Evolutionary conservation across 1,284 basidiomycete genomes (phyloP).

Genomic region (Singerocomus rubriflavus): DNA sequence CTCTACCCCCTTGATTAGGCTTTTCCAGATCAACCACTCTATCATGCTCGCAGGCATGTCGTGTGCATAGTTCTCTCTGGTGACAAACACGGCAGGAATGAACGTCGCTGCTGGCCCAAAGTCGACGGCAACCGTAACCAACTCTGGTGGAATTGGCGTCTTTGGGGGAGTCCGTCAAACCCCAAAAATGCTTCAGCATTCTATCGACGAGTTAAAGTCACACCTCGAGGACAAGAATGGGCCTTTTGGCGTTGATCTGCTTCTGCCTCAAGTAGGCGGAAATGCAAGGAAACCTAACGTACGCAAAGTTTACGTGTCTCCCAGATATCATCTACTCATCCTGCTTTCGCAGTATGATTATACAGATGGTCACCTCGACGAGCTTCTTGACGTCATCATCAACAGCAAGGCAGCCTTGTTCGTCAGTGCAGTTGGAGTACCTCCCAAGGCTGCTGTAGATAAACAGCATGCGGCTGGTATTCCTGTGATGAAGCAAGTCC

Average conservation of each 20-base stretch:
- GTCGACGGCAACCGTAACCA: constrained; percentile 76
- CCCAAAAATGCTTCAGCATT: constrained; percentile 61
- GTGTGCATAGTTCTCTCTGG: background rate
- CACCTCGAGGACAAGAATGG: constrained; percentile 70
- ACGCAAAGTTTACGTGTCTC: constrained; percentile 15
- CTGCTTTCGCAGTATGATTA: constrained; percentile 57
- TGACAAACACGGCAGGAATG: constrained; percentile 51
- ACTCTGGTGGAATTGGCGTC: constrained; percentile 81
- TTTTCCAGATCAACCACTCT: constrained; percentile 81
- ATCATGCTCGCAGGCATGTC: constrained; percentile 66
- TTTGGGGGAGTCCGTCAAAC: constrained; percentile 77
- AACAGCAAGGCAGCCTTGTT: constrained; percentile 73
- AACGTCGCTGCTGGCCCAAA: constrained; percentile 80
- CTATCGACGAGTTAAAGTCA: constrained; percentile 67
- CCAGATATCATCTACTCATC: background rate
- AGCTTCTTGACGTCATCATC: constrained; percentile 79
- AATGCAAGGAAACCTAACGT: constrained; percentile 81
- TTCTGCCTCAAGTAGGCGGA: constrained; percentile 78
- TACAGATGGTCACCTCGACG: constrained; percentile 70
- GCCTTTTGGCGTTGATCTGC: constrained; percentile 80
- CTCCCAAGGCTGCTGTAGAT: constrained; percentile 79
- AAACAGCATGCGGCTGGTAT: constrained; percentile 78
- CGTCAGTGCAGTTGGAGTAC: constrained; percentile 83
- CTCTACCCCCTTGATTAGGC: constrained; percentile 58
- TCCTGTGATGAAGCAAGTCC: constrained; percentile 78